Evolutionary conservation across 1,284 basidiomycete genomes (phyloP).

Genomic region (Vanrija sp.): DNA sequence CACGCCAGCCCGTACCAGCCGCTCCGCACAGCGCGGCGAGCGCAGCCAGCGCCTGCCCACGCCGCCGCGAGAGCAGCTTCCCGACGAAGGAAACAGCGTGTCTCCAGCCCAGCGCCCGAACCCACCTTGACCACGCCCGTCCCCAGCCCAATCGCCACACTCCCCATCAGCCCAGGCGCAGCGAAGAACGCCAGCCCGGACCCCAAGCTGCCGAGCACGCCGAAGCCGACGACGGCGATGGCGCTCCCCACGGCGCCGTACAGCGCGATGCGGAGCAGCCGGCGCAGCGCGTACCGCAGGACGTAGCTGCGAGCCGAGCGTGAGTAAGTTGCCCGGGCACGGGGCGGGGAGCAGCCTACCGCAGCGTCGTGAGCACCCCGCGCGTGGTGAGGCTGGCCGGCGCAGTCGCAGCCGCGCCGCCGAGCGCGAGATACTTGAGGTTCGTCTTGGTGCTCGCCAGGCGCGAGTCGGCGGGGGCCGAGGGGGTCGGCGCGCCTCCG

Average conservation of each 20-base stretch:
- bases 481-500: too few relatives aligned
- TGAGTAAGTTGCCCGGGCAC: not conserved
- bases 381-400: conserved; percentile 42
- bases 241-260: conserved; percentile 44
- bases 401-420: conserved; percentile 29
- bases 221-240: conserved; percentile 39
- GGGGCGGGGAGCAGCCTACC: conserved; percentile 20
- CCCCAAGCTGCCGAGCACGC: conserved; percentile 40
- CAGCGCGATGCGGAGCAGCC: conserved; percentile 47
- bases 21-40: too few relatives aligned
- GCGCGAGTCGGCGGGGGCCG: too few relatives aligned
- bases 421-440: conserved; percentile 43
- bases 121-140: conserved; percentile 43
- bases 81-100: too few relatives aligned
- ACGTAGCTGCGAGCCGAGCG: conserved; percentile 35
- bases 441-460: conserved; percentile 37
- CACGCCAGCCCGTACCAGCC: too few relatives aligned
- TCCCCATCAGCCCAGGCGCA: conserved; percentile 24
- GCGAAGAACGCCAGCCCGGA: conserved; percentile 45
- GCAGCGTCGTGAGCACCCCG: conserved; percentile 39
- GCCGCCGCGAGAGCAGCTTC: not conserved
- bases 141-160: conserved; percentile 27
- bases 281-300: conserved; percentile 42
- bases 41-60: too few relatives aligned
- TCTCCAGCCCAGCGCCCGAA: not conserved